These are phyloP conservation scores for Calocybe gambosa DNA, from an alignment of 1,284 basidiomycete species.

Conservation along the genomic window DNA sequence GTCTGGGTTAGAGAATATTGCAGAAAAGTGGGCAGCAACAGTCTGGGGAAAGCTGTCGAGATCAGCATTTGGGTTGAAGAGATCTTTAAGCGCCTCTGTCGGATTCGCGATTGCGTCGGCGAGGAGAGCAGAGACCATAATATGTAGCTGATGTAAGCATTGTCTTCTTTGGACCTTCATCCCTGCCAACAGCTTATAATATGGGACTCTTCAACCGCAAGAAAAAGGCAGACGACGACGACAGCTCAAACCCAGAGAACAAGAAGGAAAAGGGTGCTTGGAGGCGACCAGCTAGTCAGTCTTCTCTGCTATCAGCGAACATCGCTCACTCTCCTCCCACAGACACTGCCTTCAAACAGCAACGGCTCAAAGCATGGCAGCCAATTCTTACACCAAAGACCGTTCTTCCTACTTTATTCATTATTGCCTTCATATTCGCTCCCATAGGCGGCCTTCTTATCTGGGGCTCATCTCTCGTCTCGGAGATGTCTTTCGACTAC, in stretches of 20 bases:
- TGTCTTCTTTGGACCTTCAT: background rate
- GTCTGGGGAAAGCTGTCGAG: slow-evolving; percentile 36
- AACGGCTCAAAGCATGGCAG: slow-evolving; percentile 99
- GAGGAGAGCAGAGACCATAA: slow-evolving; percentile 41
- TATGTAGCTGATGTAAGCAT: slow-evolving; percentile 25
- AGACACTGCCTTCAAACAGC: slow-evolving; percentile 99
- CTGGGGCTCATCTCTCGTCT: slow-evolving; percentile 80
- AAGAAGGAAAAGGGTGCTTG: slow-evolving; percentile 60
- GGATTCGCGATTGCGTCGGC: slow-evolving; percentile 47
- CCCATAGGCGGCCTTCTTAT: slow-evolving; percentile 93
- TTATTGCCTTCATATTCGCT: slow-evolving; percentile 91
- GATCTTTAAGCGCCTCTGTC: slow-evolving; percentile 36
- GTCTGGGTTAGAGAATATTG: slow-evolving; percentile 35
- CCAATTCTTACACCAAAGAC: slow-evolving; percentile 97
- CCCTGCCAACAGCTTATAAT: slow-evolving; percentile 4
- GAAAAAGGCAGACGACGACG: slow-evolving; percentile 30
- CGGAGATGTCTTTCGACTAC: slow-evolving; percentile 94
- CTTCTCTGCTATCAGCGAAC: slow-evolving; percentile 6
- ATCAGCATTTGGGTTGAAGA: slow-evolving; percentile 30
- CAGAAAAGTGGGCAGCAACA: slow-evolving; percentile 46
- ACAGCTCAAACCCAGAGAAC: slow-evolving; percentile 30
- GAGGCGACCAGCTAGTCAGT: slow-evolving; percentile 84
- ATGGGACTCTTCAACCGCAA: slow-evolving; percentile 59
- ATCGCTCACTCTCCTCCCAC: slow-evolving; percentile 19
- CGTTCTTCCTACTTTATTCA: slow-evolving; percentile 93